These are phyloP conservation scores for Beta lomatogona DNA, from an alignment of 179 eudicot species.

Conservation along the genomic window DNA sequence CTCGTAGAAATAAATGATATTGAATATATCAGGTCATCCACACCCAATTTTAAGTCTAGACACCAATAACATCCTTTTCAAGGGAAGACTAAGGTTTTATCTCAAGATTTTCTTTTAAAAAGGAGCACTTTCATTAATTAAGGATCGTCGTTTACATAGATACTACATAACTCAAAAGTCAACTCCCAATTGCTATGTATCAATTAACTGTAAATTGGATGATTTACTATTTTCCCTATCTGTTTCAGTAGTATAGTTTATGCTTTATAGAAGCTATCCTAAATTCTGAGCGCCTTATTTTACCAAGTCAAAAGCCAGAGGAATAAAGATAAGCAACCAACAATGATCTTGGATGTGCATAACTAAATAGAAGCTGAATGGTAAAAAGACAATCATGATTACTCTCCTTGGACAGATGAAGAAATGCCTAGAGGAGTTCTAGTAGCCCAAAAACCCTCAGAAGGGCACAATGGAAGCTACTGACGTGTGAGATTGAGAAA, in stretches of 20 bases:
- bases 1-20: background rate
- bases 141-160: too few relatives aligned
- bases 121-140: background rate
- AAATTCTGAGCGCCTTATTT: background rate
- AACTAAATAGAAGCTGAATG: background rate
- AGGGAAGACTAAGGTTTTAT: background rate
- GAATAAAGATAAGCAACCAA: background rate
- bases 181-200: too few relatives aligned
- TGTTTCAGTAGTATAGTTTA: too few relatives aligned
- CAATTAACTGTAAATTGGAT: background rate
- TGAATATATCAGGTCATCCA: background rate
- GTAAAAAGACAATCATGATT: too few relatives aligned
- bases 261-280: background rate
- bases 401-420: too few relatives aligned
- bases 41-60: background rate
- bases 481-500: background rate
- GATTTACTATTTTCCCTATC: background rate
- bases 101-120: background rate
- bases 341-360: background rate
- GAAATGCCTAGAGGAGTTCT: background rate
- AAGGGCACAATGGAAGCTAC: background rate
- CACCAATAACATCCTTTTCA: background rate
- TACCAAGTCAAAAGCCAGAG: background rate
- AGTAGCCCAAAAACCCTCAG: background rate
- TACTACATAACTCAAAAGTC: too few relatives aligned